Evolutionary conservation across 371 early-diverging fungal species (phyloP), one percentile per base, ranked within the genome.

Genomic region (Mucor ambiguus): DNA sequence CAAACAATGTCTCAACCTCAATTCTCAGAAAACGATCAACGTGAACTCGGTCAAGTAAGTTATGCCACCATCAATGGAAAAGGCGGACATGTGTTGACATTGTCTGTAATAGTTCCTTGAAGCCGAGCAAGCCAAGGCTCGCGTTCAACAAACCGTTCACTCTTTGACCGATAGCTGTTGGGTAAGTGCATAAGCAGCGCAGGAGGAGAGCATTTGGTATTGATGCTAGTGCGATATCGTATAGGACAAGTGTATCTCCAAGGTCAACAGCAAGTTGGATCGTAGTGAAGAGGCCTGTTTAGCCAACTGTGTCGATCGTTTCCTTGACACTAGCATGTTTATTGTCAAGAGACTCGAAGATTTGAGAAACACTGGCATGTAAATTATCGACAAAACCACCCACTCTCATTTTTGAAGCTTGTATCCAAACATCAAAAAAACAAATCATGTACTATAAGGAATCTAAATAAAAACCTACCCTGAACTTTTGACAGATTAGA

Each of bases 231-330:
- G 48, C 33, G 8, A 48, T 44, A 3, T 24, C 4, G 1, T 26
- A 52, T 63, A 74, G 75, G 92, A 93, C 64, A 89, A 89, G 65
- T 93, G 93, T 76, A 87, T 93, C 61, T 84, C 77, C 58, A 89
- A 88, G 69, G 76, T 90, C 55, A 82, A 85, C 70, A 91, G 85
- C 81, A 84, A 85, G 66, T 78, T 90, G 58, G 89, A 89, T 68
- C 80, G 80, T 60, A 79, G 76, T 54, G 92, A 92, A 72, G 85
- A 86, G 68, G 78, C 84, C 30, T 93, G 93, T 71, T 81, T 93
- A 52, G 81, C 87, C 48, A 92, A 93, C 85, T 93, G 92, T 76
- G 93, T 93, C 22, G 90, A 87, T 59, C 87, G 93, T 61, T 93
- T 93, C 76, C 78, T 93, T 33, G 93, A 93, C 72, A 87, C 90